Percentiles rank a stretch among this genome's conserved stretches.
Conservation (phyloP, 257 asterid species). For the Rhazya stricta region DNA sequence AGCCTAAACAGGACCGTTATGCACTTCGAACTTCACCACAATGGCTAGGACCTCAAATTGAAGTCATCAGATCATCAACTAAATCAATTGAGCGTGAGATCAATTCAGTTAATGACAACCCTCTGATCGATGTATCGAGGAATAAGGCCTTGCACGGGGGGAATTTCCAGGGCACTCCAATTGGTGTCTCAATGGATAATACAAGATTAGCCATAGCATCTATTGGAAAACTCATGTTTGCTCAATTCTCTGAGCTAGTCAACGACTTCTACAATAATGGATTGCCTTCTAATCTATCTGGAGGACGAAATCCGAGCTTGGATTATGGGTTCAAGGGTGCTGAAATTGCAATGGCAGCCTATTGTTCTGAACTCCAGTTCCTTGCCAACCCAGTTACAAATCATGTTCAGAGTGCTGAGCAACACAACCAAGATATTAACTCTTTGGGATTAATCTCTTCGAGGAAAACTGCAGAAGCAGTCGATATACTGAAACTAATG, state of each 20-base stretch:
- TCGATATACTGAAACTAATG: constrained; percentile 27
- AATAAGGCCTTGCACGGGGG: constrained; percentile 29
- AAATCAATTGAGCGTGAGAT: constrained; percentile 29
- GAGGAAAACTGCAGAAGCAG: constrained; percentile 25
- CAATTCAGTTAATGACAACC: constrained; percentile 30
- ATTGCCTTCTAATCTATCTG: constrained; percentile 23
- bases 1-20: constrained; percentile 29
- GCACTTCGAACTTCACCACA: constrained; percentile 30
- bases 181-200: constrained; percentile 33
- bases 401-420: constrained; percentile 33
- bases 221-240: constrained; percentile 30
- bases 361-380: constrained; percentile 27
- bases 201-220: constrained; percentile 26
- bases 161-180: constrained; percentile 31
- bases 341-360: constrained; percentile 29
- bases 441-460: constrained; percentile 29
- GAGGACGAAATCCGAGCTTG: constrained; percentile 27
- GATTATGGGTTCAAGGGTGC: constrained; percentile 31
- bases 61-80: constrained; percentile 26
- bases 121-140: constrained; percentile 29
- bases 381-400: constrained; percentile 29
- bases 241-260: constrained; percentile 30
- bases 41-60: constrained; percentile 31
- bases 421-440: constrained; percentile 32
- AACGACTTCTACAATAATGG: constrained; percentile 29